Conservation (phyloP, 768 basidiomycete species). For the Amanita thiersii region DNA sequence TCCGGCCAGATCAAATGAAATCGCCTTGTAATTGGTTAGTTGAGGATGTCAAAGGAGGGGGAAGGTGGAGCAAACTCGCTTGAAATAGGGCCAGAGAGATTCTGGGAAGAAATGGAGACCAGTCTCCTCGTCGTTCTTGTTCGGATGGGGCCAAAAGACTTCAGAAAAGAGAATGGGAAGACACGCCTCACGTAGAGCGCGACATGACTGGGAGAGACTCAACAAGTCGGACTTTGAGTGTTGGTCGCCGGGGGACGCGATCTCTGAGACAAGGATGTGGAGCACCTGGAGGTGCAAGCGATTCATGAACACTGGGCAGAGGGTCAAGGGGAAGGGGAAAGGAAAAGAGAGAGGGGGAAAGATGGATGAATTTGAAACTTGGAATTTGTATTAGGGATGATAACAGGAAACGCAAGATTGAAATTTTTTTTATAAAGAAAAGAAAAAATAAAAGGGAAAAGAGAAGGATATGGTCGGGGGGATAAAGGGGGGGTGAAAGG, state of each 20-base stretch:
- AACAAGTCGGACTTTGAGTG: slow-evolving; percentile 14
- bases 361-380: neutral
- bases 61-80: slow-evolving; percentile 16
- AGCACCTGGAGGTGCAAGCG: slow-evolving; percentile 16
- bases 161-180: slow-evolving; percentile 24
- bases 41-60: neutral
- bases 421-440: too few species aligned
- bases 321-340: neutral
- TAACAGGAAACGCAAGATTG: too few species aligned
- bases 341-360: neutral
- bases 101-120: slow-evolving; percentile 32
- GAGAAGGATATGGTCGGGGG: too few species aligned
- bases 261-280: slow-evolving; percentile 17
- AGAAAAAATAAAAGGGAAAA: too few species aligned
- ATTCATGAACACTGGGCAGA: neutral
- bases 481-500: neutral
- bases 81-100: slow-evolving; percentile 27
- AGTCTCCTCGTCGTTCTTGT: slow-evolving; percentile 25
- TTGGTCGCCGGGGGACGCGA: slow-evolving; percentile 10
- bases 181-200: slow-evolving; percentile 18
- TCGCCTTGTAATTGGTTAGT: slow-evolving; percentile 16
- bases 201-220: slow-evolving; percentile 19
- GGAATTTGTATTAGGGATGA: too few species aligned
- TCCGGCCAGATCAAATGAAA: slow-evolving; percentile 35
- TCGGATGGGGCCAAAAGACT: slow-evolving; percentile 32